phyloP scores from a whole-genome alignment of 306 rosid species.

The Castanea crenata region DNA sequence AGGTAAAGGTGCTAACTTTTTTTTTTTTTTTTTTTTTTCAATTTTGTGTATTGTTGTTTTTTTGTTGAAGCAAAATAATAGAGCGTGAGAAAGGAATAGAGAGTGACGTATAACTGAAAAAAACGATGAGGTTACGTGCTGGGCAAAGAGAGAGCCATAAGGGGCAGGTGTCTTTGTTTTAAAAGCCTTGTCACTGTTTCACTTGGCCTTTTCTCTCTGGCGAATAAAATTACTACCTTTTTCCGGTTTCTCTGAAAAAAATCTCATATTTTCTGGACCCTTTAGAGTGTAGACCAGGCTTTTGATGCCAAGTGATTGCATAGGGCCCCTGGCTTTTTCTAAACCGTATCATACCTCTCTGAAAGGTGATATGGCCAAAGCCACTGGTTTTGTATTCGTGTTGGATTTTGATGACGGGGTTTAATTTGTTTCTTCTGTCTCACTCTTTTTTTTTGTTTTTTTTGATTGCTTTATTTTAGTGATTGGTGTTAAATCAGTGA shows the following conservation, averaged over 20 bases:
- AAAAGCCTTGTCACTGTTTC: conserved; percentile 1
- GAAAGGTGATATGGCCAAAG: conserved; percentile 10
- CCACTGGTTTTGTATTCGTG: background rate
- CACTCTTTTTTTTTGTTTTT: too few species aligned
- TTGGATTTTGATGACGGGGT: conserved; percentile 17
- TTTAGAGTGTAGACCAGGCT: background rate
- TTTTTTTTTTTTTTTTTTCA: background rate
- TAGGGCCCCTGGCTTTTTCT: background rate
- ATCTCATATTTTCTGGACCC: background rate
- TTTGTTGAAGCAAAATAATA: background rate
- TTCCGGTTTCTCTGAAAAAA: background rate
- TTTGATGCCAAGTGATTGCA: background rate
- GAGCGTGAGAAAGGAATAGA: background rate
- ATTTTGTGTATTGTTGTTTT: background rate
- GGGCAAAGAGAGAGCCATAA: conserved; percentile 19
- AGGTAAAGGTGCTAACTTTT: too few species aligned
- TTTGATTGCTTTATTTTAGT: background rate
- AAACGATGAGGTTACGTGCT: conserved; percentile 43
- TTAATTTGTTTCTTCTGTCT: background rate
- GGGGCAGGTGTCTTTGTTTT: conserved; percentile 55
- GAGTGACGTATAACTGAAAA: conserved; percentile 18
- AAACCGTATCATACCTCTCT: too few species aligned
- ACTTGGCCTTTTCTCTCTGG: conserved; percentile 9
- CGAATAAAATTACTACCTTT: conserved; percentile 27
- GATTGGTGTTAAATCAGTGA: conserved; percentile 11